Percentiles rank a stretch among this genome's conserved stretches.
Evolutionary conservation across 2,329 filamentous ascomycete species (phyloP).

Genomic region (Nothophaeocryptopus gaeumannii): DNA sequence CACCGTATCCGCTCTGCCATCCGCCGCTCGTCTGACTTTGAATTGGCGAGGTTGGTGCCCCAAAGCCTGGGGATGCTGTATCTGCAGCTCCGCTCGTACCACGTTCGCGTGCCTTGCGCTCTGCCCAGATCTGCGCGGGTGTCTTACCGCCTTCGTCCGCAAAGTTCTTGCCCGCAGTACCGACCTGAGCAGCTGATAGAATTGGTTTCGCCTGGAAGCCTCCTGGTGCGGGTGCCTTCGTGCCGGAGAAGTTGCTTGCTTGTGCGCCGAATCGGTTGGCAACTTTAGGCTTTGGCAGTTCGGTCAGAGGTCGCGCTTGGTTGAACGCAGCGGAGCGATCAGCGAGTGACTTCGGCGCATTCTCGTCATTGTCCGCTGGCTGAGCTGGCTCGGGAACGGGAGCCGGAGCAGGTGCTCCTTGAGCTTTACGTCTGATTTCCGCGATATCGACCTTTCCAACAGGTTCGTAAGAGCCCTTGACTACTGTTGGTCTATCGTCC

Average conservation of each 20-base stretch:
- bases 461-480: slow-evolving; percentile 93
- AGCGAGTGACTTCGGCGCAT: slow-evolving; percentile 62
- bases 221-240: slow-evolving; percentile 79
- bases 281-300: slow-evolving; percentile 90
- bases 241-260: slow-evolving; percentile 72
- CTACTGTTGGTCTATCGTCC: slow-evolving; percentile 77
- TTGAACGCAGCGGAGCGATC: slow-evolving; percentile 74
- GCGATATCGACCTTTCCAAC: slow-evolving; percentile 96
- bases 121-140: slow-evolving; percentile 93
- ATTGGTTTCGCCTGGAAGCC: slow-evolving; percentile 62
- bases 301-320: slow-evolving; percentile 74
- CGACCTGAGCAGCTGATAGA: slow-evolving; percentile 58
- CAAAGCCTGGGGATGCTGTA: slow-evolving; percentile 41
- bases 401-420: slow-evolving; percentile 49
- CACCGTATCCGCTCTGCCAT: slow-evolving; percentile 89
- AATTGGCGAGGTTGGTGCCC: slow-evolving; percentile 49
- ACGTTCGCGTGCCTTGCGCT: slow-evolving; percentile 85
- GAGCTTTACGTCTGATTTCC: slow-evolving; percentile 80
- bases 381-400: slow-evolving; percentile 42
- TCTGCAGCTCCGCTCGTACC: slow-evolving; percentile 54
- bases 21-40: slow-evolving; percentile 71
- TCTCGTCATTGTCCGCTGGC: slow-evolving; percentile 48
- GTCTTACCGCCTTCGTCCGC: slow-evolving; percentile 94
- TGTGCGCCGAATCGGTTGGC: slow-evolving; percentile 79
- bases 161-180: slow-evolving; percentile 84